Conservation (phyloP, 2,329 filamentous ascomycete species). For the Alternaria longipes region DNA sequence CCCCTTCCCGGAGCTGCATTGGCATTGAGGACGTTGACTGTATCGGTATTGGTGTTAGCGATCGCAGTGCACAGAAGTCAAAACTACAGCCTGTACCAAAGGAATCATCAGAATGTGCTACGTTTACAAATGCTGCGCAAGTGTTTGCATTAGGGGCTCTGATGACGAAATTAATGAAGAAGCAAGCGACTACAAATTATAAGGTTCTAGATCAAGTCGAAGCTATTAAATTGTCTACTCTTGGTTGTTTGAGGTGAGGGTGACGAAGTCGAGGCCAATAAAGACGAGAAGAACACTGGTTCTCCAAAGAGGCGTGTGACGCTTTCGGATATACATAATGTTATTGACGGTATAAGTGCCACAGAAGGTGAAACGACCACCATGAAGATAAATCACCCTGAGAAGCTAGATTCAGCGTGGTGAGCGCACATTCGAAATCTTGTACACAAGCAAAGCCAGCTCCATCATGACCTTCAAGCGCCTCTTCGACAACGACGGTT, state of each 20-base stretch:
- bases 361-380: constrained; percentile 79
- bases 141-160: neutral
- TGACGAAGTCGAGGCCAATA: neutral
- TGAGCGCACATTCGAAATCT: constrained; percentile 79
- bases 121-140: neutral
- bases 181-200: neutral
- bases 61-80: constrained; percentile 34
- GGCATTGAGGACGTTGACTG: constrained; percentile 32
- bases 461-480: constrained; percentile 16
- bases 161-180: constrained; percentile 2
- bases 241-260: neutral
- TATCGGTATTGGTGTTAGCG: constrained; percentile 8
- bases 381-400: constrained; percentile 81
- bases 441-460: constrained; percentile 19
- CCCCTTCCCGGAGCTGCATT: constrained; percentile 22
- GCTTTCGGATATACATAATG: constrained; percentile 79
- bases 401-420: constrained; percentile 77
- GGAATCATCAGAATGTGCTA: neutral
- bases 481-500: constrained; percentile 11
- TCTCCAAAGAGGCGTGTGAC: constrained; percentile 40
- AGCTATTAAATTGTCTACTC: neutral
- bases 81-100: neutral
- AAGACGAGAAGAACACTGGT: neutral
- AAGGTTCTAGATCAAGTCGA: constrained; percentile 2
- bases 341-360: constrained; percentile 79